Evolutionary conservation across 2,329 filamentous ascomycete species (phyloP).

Genomic region (Aspergillus persii): DNA sequence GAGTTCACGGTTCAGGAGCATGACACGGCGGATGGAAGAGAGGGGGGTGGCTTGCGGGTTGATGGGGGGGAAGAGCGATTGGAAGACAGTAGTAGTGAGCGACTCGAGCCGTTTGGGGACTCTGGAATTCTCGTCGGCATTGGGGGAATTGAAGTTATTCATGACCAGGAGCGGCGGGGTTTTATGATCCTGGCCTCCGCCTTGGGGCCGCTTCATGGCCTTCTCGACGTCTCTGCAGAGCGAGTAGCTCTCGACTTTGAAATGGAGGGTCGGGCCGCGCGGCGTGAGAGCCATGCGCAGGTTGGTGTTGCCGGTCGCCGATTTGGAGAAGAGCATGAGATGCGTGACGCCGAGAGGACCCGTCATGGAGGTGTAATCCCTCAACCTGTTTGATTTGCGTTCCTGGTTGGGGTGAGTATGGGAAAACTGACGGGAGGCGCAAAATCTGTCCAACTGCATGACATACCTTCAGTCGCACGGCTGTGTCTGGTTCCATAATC

Average conservation of each 20-base stretch:
- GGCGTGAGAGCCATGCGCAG: constrained; percentile 83
- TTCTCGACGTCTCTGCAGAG: constrained; percentile 86
- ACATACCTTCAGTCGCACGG: constrained; percentile 70
- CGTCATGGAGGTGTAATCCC: constrained; percentile 93
- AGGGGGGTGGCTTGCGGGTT: constrained; percentile 87
- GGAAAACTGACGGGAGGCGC: neutral
- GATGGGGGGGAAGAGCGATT: constrained; percentile 93
- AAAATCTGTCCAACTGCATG: neutral
- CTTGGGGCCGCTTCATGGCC: constrained; percentile 77
- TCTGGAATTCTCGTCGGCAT: constrained; percentile 54
- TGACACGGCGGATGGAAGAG: constrained; percentile 85
- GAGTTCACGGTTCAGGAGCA: constrained; percentile 81
- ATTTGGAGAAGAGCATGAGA: constrained; percentile 88
- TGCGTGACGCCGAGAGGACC: constrained; percentile 92
- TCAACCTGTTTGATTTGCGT: constrained; percentile 79
- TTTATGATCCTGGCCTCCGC: constrained; percentile 79
- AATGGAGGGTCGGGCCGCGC: constrained; percentile 87
- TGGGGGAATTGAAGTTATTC: constrained; percentile 86
- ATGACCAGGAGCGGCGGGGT: constrained; percentile 90
- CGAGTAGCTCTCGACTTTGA: constrained; percentile 91
- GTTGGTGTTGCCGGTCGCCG: constrained; percentile 86
- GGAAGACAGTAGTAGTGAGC: constrained; percentile 89
- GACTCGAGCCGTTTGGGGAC: constrained; percentile 94
- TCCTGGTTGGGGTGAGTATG: constrained; percentile 49
- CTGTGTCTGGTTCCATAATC: constrained; percentile 96